A percentile compares a stretch with the other conserved stretches of the same genome.
These are phyloP conservation scores for Vanrija pseudolonga DNA, from an alignment of 1,284 basidiomycete genomes.

Conservation along the genomic window DNA sequence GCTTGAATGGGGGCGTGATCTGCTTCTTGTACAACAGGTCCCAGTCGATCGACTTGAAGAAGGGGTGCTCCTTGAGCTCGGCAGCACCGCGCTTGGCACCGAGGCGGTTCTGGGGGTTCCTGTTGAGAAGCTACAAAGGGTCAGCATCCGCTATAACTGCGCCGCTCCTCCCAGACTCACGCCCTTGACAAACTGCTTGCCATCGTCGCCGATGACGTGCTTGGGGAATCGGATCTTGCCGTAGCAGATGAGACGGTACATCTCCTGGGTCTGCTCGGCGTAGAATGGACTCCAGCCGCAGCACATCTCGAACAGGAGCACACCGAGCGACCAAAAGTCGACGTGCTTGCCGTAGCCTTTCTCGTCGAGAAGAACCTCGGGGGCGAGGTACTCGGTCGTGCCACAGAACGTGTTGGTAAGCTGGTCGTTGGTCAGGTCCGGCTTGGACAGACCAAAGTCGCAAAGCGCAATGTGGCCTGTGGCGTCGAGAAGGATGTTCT, in stretches of 20 bases:
- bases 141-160: not conserved
- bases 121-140: slow-evolving; percentile 74
- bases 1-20: slow-evolving; percentile 96
- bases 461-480: slow-evolving; percentile 95
- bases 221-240: slow-evolving; percentile 96
- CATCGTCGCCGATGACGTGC: slow-evolving; percentile 94
- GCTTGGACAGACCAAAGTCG: slow-evolving; percentile 96
- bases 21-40: slow-evolving; percentile 78
- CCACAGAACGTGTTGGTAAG: slow-evolving; percentile 98
- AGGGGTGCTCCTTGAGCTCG: slow-evolving; percentile 93
- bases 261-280: slow-evolving; percentile 98
- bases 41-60: slow-evolving; percentile 93
- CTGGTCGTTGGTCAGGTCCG: slow-evolving; percentile 87
- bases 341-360: slow-evolving; percentile 98
- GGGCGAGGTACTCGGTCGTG: slow-evolving; percentile 95
- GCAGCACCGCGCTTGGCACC: slow-evolving; percentile 86
- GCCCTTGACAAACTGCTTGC: slow-evolving; percentile 99
- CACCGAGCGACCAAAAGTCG: slow-evolving; percentile 97
- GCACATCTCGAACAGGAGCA: slow-evolving; percentile 94
- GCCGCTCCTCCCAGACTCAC: slow-evolving; percentile 55
- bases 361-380: slow-evolving; percentile 97
- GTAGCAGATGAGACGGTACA: slow-evolving; percentile 95
- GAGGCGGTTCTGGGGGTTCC: slow-evolving; percentile 94
- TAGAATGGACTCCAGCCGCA: slow-evolving; percentile 99
- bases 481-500: slow-evolving; percentile 94